Percentiles rank a stretch among this genome's conserved stretches.
Evolutionary conservation across 1,284 basidiomycete species (phyloP).

Genomic region (Moesziomyces sp.): DNA sequence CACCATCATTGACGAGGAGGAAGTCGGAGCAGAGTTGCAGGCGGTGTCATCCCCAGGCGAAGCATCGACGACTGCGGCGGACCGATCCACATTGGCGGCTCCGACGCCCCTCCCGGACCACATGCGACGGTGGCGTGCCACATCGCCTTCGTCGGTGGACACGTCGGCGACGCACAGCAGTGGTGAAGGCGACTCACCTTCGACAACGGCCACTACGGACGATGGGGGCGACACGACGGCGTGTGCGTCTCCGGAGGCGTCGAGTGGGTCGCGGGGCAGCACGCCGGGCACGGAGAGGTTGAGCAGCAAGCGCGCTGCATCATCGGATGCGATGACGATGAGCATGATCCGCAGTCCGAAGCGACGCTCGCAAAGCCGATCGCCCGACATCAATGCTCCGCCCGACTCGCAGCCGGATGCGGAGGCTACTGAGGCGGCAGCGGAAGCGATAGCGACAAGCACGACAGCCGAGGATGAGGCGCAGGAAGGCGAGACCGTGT

Average conservation of each 20-base stretch:
- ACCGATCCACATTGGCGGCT: conserved; percentile 25
- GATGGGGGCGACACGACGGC: conserved; percentile 47
- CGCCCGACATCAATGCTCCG: conserved; percentile 25
- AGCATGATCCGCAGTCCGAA: conserved; percentile 55
- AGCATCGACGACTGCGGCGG: not conserved
- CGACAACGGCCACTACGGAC: conserved; percentile 54
- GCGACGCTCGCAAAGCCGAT: conserved; percentile 51
- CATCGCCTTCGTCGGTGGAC: conserved; percentile 56
- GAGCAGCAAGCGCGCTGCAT: conserved; percentile 53
- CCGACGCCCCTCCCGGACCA: conserved; percentile 50
- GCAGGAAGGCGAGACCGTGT: conserved; percentile 11
- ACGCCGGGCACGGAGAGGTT: conserved; percentile 39
- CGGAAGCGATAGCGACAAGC: not conserved
- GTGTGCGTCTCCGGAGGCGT: conserved; percentile 28
- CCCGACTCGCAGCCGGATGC: conserved; percentile 8
- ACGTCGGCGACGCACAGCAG: conserved; percentile 53
- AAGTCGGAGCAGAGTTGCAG: conserved; percentile 41
- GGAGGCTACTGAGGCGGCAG: not conserved
- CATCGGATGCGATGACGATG: conserved; percentile 50
- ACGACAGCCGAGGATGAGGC: conserved; percentile 2
- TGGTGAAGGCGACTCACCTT: conserved; percentile 49
- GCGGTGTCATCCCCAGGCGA: conserved; percentile 15
- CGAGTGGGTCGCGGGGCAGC: conserved; percentile 36
- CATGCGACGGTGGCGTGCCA: conserved; percentile 53
- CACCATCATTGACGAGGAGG: conserved; percentile 36